phyloP scores from a whole-genome alignment of 2,329 filamentous ascomycete genomes.

The Allantophomopsis lycopodina region DNA sequence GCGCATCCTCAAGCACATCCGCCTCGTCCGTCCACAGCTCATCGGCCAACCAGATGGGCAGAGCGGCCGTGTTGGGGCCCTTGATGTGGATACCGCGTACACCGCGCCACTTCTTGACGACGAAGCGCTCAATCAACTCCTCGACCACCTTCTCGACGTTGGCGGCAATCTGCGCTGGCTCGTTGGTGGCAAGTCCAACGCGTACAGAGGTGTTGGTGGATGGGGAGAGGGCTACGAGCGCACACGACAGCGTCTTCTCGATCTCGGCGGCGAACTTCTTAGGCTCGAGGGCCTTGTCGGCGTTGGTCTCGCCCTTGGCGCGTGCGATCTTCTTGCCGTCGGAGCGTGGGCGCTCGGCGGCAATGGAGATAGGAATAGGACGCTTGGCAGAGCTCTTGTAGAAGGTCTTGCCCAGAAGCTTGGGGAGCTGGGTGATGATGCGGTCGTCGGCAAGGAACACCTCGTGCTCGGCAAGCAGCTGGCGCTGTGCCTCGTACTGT shows the following conservation, averaged over 20 bases:
- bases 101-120: slow-evolving; percentile 80
- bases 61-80: slow-evolving; percentile 70
- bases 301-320: slow-evolving; percentile 30
- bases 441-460: slow-evolving; percentile 88
- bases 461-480: slow-evolving; percentile 77
- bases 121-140: slow-evolving; percentile 61
- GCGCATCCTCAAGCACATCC: slow-evolving; percentile 47
- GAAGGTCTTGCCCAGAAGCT: slow-evolving; percentile 79
- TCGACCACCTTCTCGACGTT: slow-evolving; percentile 65
- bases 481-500: slow-evolving; percentile 75
- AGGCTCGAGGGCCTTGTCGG: slow-evolving; percentile 25
- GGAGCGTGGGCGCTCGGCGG: slow-evolving; percentile 44
- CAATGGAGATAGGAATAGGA: slow-evolving; percentile 69
- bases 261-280: slow-evolving; percentile 66
- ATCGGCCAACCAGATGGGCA: slow-evolving; percentile 90
- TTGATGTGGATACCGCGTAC: slow-evolving; percentile 81
- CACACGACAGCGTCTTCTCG: slow-evolving; percentile 60
- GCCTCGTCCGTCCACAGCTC: slow-evolving; percentile 80
- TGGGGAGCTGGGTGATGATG: slow-evolving; percentile 61
- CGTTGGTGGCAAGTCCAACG: slow-evolving; percentile 64
- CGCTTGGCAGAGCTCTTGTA: slow-evolving; percentile 75
- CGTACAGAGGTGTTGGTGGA: slow-evolving; percentile 70
- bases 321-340: slow-evolving; percentile 43
- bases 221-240: slow-evolving; percentile 67
- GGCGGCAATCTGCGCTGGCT: slow-evolving; percentile 60